Evolutionary conservation across 2,329 filamentous ascomycete species (phyloP).

Genomic region (Pseudogymnoascus sp.): DNA sequence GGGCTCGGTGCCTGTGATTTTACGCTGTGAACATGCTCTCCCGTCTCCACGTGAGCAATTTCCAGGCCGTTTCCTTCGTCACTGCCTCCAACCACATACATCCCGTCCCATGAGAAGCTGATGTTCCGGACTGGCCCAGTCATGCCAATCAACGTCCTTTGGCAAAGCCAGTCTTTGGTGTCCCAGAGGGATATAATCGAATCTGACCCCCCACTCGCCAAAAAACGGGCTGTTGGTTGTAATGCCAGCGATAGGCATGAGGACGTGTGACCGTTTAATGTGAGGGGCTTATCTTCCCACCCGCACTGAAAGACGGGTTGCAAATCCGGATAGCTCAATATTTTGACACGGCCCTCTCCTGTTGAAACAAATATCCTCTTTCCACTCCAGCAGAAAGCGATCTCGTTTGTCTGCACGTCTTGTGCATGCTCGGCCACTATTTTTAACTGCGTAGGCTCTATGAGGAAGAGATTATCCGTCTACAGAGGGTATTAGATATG

Average conservation of each 20-base stretch:
- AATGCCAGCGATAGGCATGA: constrained; percentile 61
- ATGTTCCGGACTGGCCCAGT: constrained; percentile 62
- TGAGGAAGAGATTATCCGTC: constrained; percentile 53
- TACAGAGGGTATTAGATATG: constrained; percentile 47
- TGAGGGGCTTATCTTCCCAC: constrained; percentile 41
- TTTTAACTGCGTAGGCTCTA: constrained; percentile 51
- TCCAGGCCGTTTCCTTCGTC: constrained; percentile 63
- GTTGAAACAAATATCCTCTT: constrained; percentile 63
- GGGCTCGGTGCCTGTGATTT: constrained; percentile 58
- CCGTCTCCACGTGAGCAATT: constrained; percentile 64
- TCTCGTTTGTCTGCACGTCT: constrained; percentile 58
- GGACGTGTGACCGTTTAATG: constrained; percentile 63
- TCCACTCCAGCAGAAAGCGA: constrained; percentile 66
- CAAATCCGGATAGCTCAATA: constrained; percentile 59
- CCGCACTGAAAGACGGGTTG: constrained; percentile 44
- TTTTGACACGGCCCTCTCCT: constrained; percentile 60
- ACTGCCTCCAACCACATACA: constrained; percentile 64
- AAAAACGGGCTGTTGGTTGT: constrained; percentile 60
- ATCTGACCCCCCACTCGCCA: constrained; percentile 69
- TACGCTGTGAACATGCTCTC: constrained; percentile 62
- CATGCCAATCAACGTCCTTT: constrained; percentile 61
- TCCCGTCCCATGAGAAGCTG: constrained; percentile 69
- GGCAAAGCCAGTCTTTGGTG: constrained; percentile 67
- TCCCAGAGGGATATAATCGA: constrained; percentile 72
- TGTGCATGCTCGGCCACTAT: constrained; percentile 53